phyloP scores from a whole-genome alignment of 208 protist species.

The Leishmania turanica region DNA sequence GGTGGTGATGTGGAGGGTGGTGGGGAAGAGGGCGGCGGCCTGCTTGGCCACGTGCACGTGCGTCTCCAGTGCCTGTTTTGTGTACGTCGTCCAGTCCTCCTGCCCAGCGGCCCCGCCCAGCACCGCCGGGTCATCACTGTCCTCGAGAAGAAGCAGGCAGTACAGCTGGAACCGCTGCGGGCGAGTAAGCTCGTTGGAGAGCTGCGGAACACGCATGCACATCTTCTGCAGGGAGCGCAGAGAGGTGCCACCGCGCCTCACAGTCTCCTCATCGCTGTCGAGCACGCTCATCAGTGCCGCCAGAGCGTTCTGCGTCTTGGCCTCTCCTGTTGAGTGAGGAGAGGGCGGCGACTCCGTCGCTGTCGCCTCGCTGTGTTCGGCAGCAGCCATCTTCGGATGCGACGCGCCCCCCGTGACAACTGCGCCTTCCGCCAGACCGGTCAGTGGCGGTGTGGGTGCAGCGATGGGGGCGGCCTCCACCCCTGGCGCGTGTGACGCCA shows the following conservation, averaged over 20 bases:
- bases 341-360: background rate
- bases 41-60: constrained; percentile 36
- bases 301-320: constrained; percentile 12
- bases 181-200: constrained; percentile 46
- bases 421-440: background rate
- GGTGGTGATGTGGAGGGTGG: constrained; percentile 15
- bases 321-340: background rate
- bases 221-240: constrained; percentile 51
- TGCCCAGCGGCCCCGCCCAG: background rate
- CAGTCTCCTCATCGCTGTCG: constrained; percentile 4
- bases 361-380: background rate
- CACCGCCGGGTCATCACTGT: background rate
- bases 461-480: background rate
- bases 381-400: background rate
- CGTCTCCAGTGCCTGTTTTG: constrained; percentile 32
- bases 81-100: constrained; percentile 15
- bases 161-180: constrained; percentile 59
- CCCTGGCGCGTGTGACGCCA: background rate
- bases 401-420: background rate
- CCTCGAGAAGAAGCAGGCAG: constrained; percentile 49
- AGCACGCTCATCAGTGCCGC: constrained; percentile 26
- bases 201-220: constrained; percentile 61
- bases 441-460: background rate
- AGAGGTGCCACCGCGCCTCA: background rate
- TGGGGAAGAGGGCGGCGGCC: constrained; percentile 23